Percentiles rank a stretch among this genome's conserved stretches.
Evolutionary conservation across 2,329 filamentous ascomycete species (phyloP).

Genomic region (Myotisia sp.): DNA sequence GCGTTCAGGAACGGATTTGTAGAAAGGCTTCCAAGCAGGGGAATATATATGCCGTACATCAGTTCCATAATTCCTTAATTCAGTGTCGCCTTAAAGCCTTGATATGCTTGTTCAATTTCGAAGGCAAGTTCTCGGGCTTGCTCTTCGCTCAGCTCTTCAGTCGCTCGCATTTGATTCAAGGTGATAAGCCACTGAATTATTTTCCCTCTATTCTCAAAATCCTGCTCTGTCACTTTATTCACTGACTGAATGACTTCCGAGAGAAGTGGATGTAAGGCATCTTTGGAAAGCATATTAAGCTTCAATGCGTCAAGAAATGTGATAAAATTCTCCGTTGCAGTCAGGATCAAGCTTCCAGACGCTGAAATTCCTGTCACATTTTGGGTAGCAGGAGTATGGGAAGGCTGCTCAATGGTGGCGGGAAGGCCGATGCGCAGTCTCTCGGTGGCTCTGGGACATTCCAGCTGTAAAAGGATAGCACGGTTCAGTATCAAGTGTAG

Average conservation of each 20-base stretch:
- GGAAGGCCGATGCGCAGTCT: constrained; percentile 84
- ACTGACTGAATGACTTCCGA: constrained; percentile 94
- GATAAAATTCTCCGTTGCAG: constrained; percentile 96
- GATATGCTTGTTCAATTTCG: constrained; percentile 87
- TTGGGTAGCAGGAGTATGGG: constrained; percentile 31
- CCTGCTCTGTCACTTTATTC: constrained; percentile 87
- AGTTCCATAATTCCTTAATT: no score
- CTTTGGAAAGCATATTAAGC: constrained; percentile 82
- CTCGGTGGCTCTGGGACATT: constrained; percentile 87
- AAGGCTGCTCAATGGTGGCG: constrained; percentile 56
- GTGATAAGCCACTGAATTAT: constrained; percentile 98
- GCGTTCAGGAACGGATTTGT: no score
- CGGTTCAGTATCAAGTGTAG: no score
- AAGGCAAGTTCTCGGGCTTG: constrained; percentile 80
- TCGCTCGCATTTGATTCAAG: constrained; percentile 93
- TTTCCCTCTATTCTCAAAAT: constrained; percentile 91
- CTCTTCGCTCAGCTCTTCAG: constrained; percentile 74
- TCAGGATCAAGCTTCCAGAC: constrained; percentile 58
- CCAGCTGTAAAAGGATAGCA: constrained; percentile 46
- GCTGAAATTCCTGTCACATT: constrained; percentile 19
- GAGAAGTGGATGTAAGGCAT: constrained; percentile 86
- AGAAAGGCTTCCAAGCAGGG: no score
- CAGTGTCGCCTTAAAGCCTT: constrained; percentile 76
- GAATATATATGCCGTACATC: no score
- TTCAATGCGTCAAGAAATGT: constrained; percentile 92